phyloP scores from a whole-genome alignment of 2,329 filamentous ascomycete species.

The Aureobasidium uvarum region DNA sequence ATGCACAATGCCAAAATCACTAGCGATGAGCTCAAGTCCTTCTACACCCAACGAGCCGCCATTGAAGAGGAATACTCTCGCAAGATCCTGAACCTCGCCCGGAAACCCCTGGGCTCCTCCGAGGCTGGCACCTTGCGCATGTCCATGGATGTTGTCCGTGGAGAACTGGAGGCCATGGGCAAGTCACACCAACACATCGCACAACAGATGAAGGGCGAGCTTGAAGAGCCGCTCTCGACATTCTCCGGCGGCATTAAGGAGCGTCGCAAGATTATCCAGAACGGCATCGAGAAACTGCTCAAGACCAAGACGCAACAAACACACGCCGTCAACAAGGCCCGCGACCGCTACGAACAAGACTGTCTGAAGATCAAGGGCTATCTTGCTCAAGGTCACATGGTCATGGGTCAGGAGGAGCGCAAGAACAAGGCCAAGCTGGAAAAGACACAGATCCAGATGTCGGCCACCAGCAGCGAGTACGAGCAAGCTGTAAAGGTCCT shows the following conservation, averaged over 20 bases:
- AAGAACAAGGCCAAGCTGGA: conserved; percentile 99
- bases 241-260: conserved; percentile 97
- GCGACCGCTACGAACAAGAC: conserved; percentile 95
- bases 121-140: conserved; percentile 79
- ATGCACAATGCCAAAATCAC: conserved; percentile 95
- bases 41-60: conserved; percentile 85
- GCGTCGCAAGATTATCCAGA: conserved; percentile 91
- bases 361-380: conserved; percentile 98
- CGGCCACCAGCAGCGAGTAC: conserved; percentile 87
- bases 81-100: conserved; percentile 79
- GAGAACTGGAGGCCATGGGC: conserved; percentile 87
- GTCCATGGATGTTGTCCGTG: conserved; percentile 83
- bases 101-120: conserved; percentile 84
- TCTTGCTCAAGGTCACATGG: conserved; percentile 97
- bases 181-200: conserved; percentile 92
- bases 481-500: conserved; percentile 88
- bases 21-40: conserved; percentile 86
- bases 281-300: conserved; percentile 87
- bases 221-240: conserved; percentile 88
- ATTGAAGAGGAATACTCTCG: conserved; percentile 97
- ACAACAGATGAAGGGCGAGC: conserved; percentile 89
- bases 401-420: conserved; percentile 98
- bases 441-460: conserved; percentile 96
- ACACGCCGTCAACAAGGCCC: conserved; percentile 84
- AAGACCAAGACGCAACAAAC: conserved; percentile 95